These are phyloP conservation scores for Eucalyptus dawsonii DNA, from an alignment of 345 rosid species.

Conservation along the genomic window DNA sequence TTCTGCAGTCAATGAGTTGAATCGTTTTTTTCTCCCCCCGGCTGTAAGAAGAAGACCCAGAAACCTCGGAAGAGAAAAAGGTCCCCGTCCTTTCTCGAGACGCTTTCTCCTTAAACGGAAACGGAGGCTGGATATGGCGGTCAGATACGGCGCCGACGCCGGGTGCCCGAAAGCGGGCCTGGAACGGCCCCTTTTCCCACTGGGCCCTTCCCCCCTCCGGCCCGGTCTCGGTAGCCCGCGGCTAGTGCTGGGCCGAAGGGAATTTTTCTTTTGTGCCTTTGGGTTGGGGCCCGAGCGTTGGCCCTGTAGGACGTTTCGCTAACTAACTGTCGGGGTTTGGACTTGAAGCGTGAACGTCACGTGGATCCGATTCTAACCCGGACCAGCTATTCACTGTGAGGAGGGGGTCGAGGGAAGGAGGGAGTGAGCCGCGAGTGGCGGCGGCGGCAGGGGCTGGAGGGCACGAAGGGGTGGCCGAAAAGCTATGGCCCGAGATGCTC, in stretches of 20 bases:
- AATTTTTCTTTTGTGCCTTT: neutral
- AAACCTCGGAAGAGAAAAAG: neutral
- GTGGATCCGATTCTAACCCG: neutral
- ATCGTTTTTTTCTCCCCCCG: neutral
- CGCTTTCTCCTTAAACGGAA: neutral
- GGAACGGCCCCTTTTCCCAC: neutral
- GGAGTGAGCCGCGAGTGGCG: neutral
- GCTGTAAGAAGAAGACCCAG: neutral
- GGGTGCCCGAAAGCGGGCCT: neutral
- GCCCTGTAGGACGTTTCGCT: neutral
- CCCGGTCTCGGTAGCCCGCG: neutral
- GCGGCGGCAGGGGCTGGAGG: neutral
- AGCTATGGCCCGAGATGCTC: fast-evolving
- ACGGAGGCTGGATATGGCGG: neutral
- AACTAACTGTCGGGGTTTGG: neutral
- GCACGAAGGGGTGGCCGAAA: neutral
- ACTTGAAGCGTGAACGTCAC: neutral
- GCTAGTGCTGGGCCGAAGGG: neutral
- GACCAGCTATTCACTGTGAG: neutral
- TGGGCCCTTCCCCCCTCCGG: neutral
- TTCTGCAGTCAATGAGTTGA: neutral
- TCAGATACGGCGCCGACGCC: neutral
- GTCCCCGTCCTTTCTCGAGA: neutral
- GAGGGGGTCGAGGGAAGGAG: neutral
- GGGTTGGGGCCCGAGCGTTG: neutral